These are phyloP conservation scores for Annulohypoxylon nitens DNA, from an alignment of 495 filamentous ascomycete genomes.

Conservation along the genomic window DNA sequence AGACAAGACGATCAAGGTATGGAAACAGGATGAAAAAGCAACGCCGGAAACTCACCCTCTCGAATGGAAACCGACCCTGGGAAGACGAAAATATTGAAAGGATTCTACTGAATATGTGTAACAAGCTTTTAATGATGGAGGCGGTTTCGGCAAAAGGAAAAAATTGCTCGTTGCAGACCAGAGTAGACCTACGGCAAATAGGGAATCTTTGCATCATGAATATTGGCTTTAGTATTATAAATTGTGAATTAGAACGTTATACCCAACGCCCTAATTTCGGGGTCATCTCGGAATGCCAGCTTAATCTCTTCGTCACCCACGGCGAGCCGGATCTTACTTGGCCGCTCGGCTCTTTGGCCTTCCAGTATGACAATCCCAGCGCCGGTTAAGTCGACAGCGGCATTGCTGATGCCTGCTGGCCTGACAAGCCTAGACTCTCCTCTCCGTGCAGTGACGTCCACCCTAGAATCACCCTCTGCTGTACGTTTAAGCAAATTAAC, in stretches of 20 bases:
- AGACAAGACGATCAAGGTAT: constrained; percentile 99
- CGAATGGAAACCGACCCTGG: constrained; percentile 90
- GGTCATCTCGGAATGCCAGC: constrained; percentile 88
- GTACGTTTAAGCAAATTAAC: constrained; percentile 46
- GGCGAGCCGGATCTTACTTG: constrained; percentile 85
- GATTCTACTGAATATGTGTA: neutral
- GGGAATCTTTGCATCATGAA: constrained; percentile 14
- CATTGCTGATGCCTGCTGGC: constrained; percentile 74
- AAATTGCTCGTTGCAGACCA: neutral
- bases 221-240: constrained; percentile 7
- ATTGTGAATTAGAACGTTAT: constrained; percentile 54
- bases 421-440: constrained; percentile 50
- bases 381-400: constrained; percentile 84
- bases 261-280: constrained; percentile 81
- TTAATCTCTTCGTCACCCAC: constrained; percentile 92
- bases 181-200: constrained; percentile 5
- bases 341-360: constrained; percentile 79
- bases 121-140: neutral
- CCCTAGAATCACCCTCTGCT: constrained; percentile 11
- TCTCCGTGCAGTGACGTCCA: constrained; percentile 16
- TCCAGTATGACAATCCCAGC: constrained; percentile 90
- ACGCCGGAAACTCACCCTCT: constrained; percentile 93
- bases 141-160: neutral
- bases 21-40: constrained; percentile 90
- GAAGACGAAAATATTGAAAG: constrained; percentile 58